Percentiles rank a stretch among this genome's conserved stretches.
These are phyloP conservation scores for Tirmania nivea DNA, from an alignment of 495 filamentous ascomycete species.

Conservation along the genomic window DNA sequence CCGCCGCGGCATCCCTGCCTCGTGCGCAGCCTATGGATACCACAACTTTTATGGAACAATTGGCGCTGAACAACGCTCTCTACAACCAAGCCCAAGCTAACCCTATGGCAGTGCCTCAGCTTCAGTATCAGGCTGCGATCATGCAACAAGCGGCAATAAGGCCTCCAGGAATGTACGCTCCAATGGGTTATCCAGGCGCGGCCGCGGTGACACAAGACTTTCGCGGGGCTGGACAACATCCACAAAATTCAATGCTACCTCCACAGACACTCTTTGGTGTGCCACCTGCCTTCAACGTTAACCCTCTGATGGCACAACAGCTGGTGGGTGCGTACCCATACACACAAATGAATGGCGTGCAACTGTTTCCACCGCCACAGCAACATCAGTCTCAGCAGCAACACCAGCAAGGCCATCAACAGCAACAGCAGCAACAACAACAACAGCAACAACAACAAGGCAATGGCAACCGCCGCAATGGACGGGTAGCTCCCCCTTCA, in stretches of 20 bases:
- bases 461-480: conserved; percentile 13
- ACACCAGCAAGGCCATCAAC: conserved; percentile 12
- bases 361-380: conserved; percentile 13
- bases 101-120: conserved; percentile 10
- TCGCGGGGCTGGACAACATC: conserved; percentile 11
- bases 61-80: conserved; percentile 10
- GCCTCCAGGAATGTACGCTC: conserved; percentile 12
- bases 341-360: conserved; percentile 15
- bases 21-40: conserved; percentile 11
- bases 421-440: conserved; percentile 10
- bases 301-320: conserved; percentile 15
- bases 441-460: conserved; percentile 9
- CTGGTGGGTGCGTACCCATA: conserved; percentile 17
- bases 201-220: conserved; percentile 14
- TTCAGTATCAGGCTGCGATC: conserved; percentile 17
- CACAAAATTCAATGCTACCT: conserved; percentile 12
- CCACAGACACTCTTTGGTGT: conserved; percentile 10
- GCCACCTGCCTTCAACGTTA: conserved; percentile 11
- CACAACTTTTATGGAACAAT: conserved; percentile 14
- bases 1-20: conserved; percentile 8
- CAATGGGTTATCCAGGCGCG: conserved; percentile 11
- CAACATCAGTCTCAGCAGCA: background rate
- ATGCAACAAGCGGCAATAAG: conserved; percentile 15
- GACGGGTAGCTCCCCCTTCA: conserved; percentile 14
- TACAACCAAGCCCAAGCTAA: conserved; percentile 7